Conservation (phyloP, 2,329 filamentous ascomycete species). For the Fusarium tupiense region DNA sequence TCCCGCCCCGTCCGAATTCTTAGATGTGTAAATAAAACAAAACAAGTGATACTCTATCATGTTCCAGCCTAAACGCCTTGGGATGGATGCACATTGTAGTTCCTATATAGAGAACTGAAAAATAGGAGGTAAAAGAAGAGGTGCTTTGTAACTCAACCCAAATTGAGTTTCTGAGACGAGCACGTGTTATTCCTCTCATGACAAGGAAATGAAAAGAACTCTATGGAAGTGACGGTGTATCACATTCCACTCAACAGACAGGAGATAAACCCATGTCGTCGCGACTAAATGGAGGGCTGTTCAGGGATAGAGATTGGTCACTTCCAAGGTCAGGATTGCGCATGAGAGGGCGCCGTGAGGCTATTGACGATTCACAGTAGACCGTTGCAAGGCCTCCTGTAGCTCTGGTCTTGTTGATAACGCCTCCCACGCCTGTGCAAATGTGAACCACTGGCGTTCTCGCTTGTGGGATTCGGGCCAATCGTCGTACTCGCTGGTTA, state of each 20-base stretch:
- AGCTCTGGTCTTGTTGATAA: slow-evolving; percentile 85
- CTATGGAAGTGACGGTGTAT: background rate
- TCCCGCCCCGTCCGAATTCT: slow-evolving; percentile 36
- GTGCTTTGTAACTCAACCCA: background rate
- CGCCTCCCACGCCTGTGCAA: slow-evolving; percentile 80
- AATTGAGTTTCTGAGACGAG: background rate
- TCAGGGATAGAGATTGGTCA: background rate
- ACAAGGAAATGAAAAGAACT: background rate
- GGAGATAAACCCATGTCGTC: background rate
- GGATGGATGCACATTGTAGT: slow-evolving; percentile 40
- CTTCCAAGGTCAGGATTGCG: background rate
- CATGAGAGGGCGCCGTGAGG: slow-evolving; percentile 8
- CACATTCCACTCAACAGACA: background rate
- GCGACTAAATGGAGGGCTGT: background rate
- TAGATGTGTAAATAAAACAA: slow-evolving; percentile 27
- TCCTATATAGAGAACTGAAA: slow-evolving; percentile 32
- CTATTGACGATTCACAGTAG: slow-evolving; percentile 67
- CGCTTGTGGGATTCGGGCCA: slow-evolving; percentile 97
- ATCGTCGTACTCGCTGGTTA: slow-evolving; percentile 82
- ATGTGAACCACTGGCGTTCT: slow-evolving; percentile 89
- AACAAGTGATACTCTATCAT: slow-evolving; percentile 43
- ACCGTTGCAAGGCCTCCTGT: slow-evolving; percentile 84
- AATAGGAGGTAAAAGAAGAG: slow-evolving; percentile 14
- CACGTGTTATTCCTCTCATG: slow-evolving; percentile 25
- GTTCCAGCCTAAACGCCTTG: slow-evolving; percentile 47